Evolutionary conservation across 352 stramenopile genomes (phyloP), one percentile per base, ranked within the genome.

Genomic region (Pythium aphanidermatum): DNA sequence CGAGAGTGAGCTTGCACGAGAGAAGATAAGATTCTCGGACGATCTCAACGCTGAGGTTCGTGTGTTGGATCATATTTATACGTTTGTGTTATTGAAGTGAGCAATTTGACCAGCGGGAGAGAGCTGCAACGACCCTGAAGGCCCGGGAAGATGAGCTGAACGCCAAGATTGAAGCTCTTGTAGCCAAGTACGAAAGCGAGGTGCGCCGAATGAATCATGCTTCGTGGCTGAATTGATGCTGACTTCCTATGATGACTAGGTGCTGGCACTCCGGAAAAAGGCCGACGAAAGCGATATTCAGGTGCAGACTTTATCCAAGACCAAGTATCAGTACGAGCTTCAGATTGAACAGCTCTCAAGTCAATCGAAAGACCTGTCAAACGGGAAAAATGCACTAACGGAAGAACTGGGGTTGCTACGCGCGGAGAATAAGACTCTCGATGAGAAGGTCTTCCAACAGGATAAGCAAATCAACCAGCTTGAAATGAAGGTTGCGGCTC

Each of bases 401-500:
- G 58, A 59, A 5, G 75, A 91, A 44, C 39, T 93, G 10, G 65
- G 79, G 27, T 46, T 60, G 12, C 36, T 93, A 7, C 76, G 78
- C 16, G 51, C 46, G 13, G 55, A 88, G 30, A 93, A 91, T 52
- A 91, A 93, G 52, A 48, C 69, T n/a, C 54, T 93, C n/a, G 81
- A 93, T 41, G 70, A 90, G 40, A 73, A 75, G 6, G 60, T 70
- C 1, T 93, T 93, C 39, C 58, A 86, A 32, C 78, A 92, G 45
- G 83, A 95, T 33, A 95, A 95, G 28, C 61, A 80, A 48, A 72
- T 90, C 27, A 90, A 78, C 34, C 73, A 87, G 25, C 48, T 88
- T 12, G 73, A 95, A 26, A 65, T 93, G 46, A 81, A 73, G 10
- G 51, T 69, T 0, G 68, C 68, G 4, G 77, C 80, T 7, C 44